Conservation (phyloP, 2,329 filamentous ascomycete species). For the Colletotrichum lentis region DNA sequence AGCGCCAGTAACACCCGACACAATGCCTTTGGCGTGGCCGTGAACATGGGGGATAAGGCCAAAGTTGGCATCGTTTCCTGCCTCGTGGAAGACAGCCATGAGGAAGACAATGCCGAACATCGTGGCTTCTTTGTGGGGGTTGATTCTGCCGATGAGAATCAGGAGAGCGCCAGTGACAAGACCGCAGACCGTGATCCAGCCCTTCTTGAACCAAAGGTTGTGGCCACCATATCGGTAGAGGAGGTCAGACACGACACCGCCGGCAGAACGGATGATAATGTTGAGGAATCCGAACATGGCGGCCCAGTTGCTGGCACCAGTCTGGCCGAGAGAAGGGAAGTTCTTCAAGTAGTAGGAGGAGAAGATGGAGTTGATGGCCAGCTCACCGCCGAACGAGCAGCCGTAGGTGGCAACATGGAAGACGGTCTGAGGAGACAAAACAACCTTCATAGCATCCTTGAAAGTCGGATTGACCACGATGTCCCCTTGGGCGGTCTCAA, state of each 20-base stretch:
- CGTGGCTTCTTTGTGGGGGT: constrained; percentile 68
- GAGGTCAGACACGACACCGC: constrained; percentile 65
- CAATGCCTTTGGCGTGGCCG: constrained; percentile 78
- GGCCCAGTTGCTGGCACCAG: constrained; percentile 67
- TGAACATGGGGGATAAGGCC: constrained; percentile 87
- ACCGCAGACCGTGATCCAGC: constrained; percentile 71
- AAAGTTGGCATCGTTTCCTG: constrained; percentile 87
- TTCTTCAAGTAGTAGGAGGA: constrained; percentile 67
- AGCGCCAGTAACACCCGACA: constrained; percentile 81
- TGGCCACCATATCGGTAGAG: constrained; percentile 54
- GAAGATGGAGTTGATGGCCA: constrained; percentile 69
- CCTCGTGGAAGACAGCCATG: constrained; percentile 83
- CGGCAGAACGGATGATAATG: constrained; percentile 70
- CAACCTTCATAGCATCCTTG: constrained; percentile 55
- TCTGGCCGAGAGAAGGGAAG: constrained; percentile 66
- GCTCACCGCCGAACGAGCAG: constrained; percentile 70
- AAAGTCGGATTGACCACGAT: constrained; percentile 65
- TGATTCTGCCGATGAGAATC: constrained; percentile 68
- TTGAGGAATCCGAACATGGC: constrained; percentile 81
- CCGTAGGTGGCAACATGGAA: constrained; percentile 66
- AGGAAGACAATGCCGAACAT: constrained; percentile 82
- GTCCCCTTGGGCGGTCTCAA: constrained; percentile 64
- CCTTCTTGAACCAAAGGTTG: constrained; percentile 56
- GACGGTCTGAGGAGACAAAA: constrained; percentile 63
- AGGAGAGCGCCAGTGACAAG: constrained; percentile 66